A percentile compares a stretch with the other conserved stretches of the same genome.
phyloP scores from a whole-genome alignment of 2,329 filamentous ascomycete genomes.

The Hypoxylon sp. region DNA sequence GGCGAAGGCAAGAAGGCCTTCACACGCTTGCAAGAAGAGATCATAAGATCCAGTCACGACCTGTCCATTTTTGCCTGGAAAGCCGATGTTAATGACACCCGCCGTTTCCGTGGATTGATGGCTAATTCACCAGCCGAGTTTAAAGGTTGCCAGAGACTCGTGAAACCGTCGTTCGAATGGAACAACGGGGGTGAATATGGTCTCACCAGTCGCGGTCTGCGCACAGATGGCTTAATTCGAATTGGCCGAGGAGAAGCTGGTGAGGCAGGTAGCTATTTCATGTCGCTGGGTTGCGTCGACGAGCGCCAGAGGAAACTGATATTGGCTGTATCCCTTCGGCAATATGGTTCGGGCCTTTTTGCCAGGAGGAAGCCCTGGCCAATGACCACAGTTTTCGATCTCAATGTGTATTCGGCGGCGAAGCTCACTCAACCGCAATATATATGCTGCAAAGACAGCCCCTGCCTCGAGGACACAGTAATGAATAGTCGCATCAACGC shows the following conservation, averaged over 20 bases:
- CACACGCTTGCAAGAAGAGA: constrained; percentile 46
- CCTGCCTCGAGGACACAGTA: constrained; percentile 41
- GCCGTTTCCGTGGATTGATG: constrained; percentile 45
- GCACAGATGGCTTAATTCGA: constrained; percentile 46
- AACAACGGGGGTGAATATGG: constrained; percentile 47
- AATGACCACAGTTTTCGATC: constrained; percentile 43
- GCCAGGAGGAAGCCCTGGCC: constrained; percentile 45
- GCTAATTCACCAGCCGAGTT: constrained; percentile 47
- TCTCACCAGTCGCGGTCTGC: constrained; percentile 46
- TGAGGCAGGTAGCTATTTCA: constrained; percentile 46
- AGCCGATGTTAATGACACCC: constrained; percentile 34
- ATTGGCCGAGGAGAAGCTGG: constrained; percentile 39
- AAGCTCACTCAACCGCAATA: constrained; percentile 45
- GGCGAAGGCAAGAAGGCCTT: constrained; percentile 49
- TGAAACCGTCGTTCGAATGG: constrained; percentile 47
- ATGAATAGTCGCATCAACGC: constrained; percentile 43
- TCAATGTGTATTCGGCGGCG: constrained; percentile 45
- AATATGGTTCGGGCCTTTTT: constrained; percentile 48
- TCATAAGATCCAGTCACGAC: constrained; percentile 46
- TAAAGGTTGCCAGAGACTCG: constrained; percentile 44
- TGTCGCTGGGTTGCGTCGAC: constrained; percentile 48
- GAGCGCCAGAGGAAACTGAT: constrained; percentile 45
- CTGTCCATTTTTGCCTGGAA: constrained; percentile 49
- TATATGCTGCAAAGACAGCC: constrained; percentile 44
- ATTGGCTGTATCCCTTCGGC: constrained; percentile 44